A percentile compares a stretch with the other conserved stretches of the same genome.
Evolutionary conservation across 768 basidiomycete species (phyloP).

Genomic region (Kwoniella dejecticola): DNA sequence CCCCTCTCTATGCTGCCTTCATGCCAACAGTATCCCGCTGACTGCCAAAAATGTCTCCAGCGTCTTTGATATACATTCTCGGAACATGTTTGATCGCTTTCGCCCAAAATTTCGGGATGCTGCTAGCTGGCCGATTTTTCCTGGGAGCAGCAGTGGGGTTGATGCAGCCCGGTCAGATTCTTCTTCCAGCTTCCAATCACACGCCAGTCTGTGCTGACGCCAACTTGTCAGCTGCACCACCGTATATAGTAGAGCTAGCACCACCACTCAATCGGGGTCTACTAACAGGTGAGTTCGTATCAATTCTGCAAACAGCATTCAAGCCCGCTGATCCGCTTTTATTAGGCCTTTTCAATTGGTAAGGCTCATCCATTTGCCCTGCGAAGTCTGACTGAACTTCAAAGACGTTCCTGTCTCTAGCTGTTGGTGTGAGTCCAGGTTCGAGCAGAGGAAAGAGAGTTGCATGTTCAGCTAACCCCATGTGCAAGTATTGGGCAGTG

Average conservation of each 20-base stretch:
- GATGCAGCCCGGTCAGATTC: conserved; percentile 35
- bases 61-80: conserved; percentile 22
- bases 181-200: no score
- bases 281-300: conserved; percentile 9
- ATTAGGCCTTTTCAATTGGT: conserved; percentile 16
- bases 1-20: not conserved
- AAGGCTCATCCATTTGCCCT: not conserved
- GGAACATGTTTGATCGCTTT: conserved; percentile 33
- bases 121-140: conserved; percentile 33
- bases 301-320: conserved; percentile 4
- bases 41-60: no score
- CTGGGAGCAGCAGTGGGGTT: conserved; percentile 33
- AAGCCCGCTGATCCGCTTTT: not conserved
- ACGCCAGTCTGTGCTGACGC: no score
- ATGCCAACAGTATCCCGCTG: no score
- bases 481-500: conserved; percentile 26
- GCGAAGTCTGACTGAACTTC: not conserved
- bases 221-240: conserved; percentile 29
- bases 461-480: not conserved
- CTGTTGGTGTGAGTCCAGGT: conserved; percentile 19
- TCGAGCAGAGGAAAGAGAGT: not conserved
- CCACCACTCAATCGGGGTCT: conserved; percentile 32
- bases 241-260: conserved; percentile 35
- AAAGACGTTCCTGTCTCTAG: conserved; percentile 8
- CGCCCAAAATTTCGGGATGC: conserved; percentile 32